These are phyloP conservation scores for Xerocomus nothofagi DNA, from an alignment of 1,284 basidiomycete genomes.

Conservation along the genomic window DNA sequence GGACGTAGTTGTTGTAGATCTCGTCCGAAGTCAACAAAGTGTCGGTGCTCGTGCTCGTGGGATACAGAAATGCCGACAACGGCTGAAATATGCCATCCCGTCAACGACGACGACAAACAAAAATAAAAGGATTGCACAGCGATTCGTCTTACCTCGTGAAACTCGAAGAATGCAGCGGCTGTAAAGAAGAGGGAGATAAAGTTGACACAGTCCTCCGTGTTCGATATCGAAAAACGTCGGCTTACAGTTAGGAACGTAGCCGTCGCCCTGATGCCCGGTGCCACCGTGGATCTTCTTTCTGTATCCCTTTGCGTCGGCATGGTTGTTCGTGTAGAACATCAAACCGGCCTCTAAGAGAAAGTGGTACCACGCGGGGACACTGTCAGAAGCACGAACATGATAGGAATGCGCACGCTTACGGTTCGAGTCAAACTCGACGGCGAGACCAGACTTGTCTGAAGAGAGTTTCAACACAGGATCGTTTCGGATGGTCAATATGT, in stretches of 20 bases:
- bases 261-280: constrained; percentile 58
- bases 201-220: neutral
- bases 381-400: neutral
- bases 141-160: constrained; percentile 53
- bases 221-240: constrained; percentile 7
- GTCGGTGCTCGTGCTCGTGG: constrained; percentile 45
- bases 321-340: constrained; percentile 70
- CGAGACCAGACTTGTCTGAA: constrained; percentile 59
- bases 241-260: constrained; percentile 60
- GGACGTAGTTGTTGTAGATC: constrained; percentile 61
- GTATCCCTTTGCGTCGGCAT: constrained; percentile 48
- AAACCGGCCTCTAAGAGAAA: constrained; percentile 57
- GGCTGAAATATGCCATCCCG: constrained; percentile 34
- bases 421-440: constrained; percentile 63
- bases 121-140: neutral
- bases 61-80: constrained; percentile 50
- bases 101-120: too few species aligned
- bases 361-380: neutral
- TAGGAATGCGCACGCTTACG: constrained; percentile 44
- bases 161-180: constrained; percentile 74
- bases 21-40: constrained; percentile 58
- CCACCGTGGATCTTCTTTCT: constrained; percentile 76
- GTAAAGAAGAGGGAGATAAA: neutral
- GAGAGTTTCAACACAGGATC: constrained; percentile 53
- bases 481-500: constrained; percentile 42